phyloP scores from a whole-genome alignment of 2,329 filamentous ascomycete species.

The Aspergillus sojae region DNA sequence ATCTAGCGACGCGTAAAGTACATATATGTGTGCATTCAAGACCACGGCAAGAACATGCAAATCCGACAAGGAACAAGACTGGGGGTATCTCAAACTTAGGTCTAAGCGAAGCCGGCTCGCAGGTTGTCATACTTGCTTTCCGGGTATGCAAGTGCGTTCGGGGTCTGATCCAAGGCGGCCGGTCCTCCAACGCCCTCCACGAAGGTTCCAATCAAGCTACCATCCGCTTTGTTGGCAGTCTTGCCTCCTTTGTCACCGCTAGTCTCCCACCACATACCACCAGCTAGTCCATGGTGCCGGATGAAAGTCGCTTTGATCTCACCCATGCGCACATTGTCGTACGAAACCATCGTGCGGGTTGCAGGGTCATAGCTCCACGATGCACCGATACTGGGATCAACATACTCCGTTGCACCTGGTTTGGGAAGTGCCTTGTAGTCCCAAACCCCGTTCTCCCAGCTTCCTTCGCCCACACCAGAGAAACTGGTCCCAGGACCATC shows the following conservation, averaged over 20 bases:
- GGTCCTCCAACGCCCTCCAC: slow-evolving; percentile 40
- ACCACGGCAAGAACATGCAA: background rate
- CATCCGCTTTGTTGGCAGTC: slow-evolving; percentile 36
- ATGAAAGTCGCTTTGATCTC: slow-evolving; percentile 73
- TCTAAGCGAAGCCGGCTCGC: slow-evolving; percentile 30
- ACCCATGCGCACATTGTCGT: slow-evolving; percentile 64
- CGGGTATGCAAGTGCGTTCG: slow-evolving; percentile 41
- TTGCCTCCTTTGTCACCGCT: slow-evolving; percentile 71
- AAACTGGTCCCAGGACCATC: slow-evolving; percentile 73
- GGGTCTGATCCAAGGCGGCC: slow-evolving; percentile 35
- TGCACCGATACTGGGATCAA: slow-evolving; percentile 67
- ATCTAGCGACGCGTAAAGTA: slow-evolving; percentile 9
- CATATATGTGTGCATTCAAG: slow-evolving; percentile 6
- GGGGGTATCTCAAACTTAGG: background rate
- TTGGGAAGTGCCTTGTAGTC: slow-evolving; percentile 86
- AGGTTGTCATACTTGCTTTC: slow-evolving; percentile 47
- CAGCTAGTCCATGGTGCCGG: slow-evolving; percentile 67
- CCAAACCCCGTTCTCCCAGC: slow-evolving; percentile 83
- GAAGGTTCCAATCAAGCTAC: slow-evolving; percentile 68
- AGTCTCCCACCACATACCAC: slow-evolving; percentile 97
- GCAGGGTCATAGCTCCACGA: slow-evolving; percentile 74
- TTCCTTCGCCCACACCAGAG: slow-evolving; percentile 70
- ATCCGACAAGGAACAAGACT: background rate
- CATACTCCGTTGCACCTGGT: slow-evolving; percentile 63
- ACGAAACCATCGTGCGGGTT: slow-evolving; percentile 71